Conservation (phyloP, 208 protist genomes). For the Acanthamoeba culbertsoni region DNA sequence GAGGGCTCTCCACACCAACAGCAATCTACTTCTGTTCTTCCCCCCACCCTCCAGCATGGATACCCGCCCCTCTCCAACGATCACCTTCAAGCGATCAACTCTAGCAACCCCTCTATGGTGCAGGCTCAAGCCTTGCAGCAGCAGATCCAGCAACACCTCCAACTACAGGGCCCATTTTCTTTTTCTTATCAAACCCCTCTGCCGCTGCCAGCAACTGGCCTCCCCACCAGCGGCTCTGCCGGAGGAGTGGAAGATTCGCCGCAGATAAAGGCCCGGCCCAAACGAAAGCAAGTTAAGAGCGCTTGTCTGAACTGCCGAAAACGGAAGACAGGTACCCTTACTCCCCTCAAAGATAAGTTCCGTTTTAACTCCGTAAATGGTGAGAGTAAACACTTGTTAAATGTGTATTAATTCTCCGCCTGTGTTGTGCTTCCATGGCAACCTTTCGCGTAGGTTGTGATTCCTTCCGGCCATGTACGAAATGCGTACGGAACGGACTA, state of each 20-base stretch:
- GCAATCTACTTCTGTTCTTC: background rate
- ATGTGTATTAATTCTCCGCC: background rate
- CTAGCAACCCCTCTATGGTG: background rate
- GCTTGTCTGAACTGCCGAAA: background rate
- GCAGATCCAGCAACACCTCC: background rate
- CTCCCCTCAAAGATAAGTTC: background rate
- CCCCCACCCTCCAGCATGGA: background rate
- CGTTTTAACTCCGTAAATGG: background rate
- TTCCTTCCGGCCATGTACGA: background rate
- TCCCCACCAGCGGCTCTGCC: background rate
- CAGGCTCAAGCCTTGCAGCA: background rate
- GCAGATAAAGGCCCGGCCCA: background rate
- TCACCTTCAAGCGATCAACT: background rate
- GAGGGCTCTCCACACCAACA: background rate
- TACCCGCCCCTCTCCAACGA: background rate
- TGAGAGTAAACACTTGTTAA: no score
- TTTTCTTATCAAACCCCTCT: background rate
- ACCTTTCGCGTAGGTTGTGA: background rate
- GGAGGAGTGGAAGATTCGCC: background rate
- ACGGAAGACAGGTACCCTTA: background rate
- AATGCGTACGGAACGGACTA: background rate
- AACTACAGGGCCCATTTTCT: background rate
- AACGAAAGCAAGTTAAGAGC: slow-evolving; percentile 19
- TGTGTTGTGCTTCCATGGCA: background rate
- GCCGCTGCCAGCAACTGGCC: background rate